Conservation (phyloP, 257 asterid genomes). For the Ocimum tenuiflorum region DNA sequence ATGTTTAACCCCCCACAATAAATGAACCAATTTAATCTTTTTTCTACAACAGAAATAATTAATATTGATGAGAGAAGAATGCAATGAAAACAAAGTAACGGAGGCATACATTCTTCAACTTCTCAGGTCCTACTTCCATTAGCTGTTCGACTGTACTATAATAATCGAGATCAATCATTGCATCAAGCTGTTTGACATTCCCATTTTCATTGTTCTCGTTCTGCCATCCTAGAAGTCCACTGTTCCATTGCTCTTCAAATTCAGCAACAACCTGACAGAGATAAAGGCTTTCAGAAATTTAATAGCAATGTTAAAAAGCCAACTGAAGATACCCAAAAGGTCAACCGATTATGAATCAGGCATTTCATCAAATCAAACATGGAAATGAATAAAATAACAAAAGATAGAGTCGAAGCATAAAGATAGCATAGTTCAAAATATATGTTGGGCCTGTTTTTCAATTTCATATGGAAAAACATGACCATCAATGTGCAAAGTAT, state of each 20-base stretch:
- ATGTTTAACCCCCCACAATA: background rate
- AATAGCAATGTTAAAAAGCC: background rate
- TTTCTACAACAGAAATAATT: background rate
- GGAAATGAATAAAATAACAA: slow-evolving; percentile 5
- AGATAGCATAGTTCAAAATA: background rate
- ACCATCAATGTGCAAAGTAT: background rate
- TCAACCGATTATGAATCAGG: background rate
- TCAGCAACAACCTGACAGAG: slow-evolving; percentile 55
- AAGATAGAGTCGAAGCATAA: background rate
- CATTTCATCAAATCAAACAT: background rate
- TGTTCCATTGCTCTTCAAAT: slow-evolving; percentile 81
- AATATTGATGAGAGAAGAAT: background rate
- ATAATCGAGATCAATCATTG: slow-evolving; percentile 78
- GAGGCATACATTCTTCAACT: slow-evolving; percentile 68
- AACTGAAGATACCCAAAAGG: slow-evolving; percentile 3
- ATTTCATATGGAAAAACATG: slow-evolving; percentile 6
- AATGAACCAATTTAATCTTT: background rate
- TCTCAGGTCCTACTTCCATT: slow-evolving; percentile 78
- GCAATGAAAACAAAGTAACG: background rate
- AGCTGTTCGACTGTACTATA: slow-evolving; percentile 71
- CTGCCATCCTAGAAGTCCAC: slow-evolving; percentile 74
- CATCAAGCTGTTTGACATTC: slow-evolving; percentile 37
- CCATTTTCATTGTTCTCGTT: slow-evolving; percentile 59
- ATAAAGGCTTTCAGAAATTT: slow-evolving; percentile 11
- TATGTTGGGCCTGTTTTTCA: background rate